phyloP scores from a whole-genome alignment of 345 rosid genomes.

The Carallia pectinifolia region DNA sequence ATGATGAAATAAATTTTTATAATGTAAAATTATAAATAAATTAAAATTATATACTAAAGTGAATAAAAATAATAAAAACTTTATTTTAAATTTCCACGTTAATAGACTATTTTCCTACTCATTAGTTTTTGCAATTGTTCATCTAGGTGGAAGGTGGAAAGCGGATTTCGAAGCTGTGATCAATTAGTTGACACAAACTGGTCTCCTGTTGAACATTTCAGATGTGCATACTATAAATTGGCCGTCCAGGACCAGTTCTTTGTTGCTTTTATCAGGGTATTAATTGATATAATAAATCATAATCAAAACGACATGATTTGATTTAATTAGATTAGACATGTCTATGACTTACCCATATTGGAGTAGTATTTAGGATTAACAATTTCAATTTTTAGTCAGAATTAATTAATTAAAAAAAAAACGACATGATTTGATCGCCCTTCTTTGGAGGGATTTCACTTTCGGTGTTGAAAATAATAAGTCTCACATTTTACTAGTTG shows the following conservation, averaged over 20 bases:
- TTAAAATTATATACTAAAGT: slow-evolving; percentile 44
- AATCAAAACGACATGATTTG: too few species aligned
- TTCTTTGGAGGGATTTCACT: slow-evolving; percentile 32
- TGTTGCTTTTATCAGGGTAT: slow-evolving; percentile 57
- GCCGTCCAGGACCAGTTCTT: slow-evolving; percentile 53
- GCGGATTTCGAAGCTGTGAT: slow-evolving; percentile 63
- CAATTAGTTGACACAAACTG: slow-evolving; percentile 42
- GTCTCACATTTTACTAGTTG: slow-evolving; percentile 49
- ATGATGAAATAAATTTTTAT: too few species aligned
- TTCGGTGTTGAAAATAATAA: slow-evolving; percentile 48
- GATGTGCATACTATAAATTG: slow-evolving; percentile 72
- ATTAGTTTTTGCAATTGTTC: too few species aligned
- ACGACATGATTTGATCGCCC: too few species aligned
- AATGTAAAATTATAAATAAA: slow-evolving; percentile 22
- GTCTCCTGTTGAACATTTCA: slow-evolving; percentile 59
- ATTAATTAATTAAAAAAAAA: too few species aligned
- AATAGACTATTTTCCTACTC: background rate
- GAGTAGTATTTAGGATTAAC: too few species aligned
- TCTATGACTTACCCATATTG: too few species aligned
- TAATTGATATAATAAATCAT: background rate
- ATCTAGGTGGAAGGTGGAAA: slow-evolving; percentile 81
- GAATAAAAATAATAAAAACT: too few species aligned
- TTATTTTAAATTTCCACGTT: background rate
- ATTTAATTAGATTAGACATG: too few species aligned
- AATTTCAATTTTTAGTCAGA: too few species aligned